These are phyloP conservation scores for Pistacia atlantica DNA, from an alignment of 345 rosid genomes.

Conservation along the genomic window DNA sequence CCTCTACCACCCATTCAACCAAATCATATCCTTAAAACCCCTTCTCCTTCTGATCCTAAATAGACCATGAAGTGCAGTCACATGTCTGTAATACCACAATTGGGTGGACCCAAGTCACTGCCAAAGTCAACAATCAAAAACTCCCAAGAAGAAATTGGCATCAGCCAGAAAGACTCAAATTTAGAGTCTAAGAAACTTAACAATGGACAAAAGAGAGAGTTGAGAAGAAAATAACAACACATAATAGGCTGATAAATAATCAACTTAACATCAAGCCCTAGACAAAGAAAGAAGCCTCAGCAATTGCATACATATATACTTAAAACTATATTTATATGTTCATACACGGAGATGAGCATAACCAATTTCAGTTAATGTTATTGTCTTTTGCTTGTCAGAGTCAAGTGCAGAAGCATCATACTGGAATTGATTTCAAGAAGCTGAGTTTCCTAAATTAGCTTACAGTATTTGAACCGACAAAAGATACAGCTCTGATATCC, in stretches of 20 bases:
- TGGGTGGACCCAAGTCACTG: background rate
- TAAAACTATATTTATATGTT: background rate
- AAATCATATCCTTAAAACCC: background rate
- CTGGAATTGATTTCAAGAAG: background rate
- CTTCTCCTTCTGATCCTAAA: background rate
- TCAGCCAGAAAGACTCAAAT: background rate
- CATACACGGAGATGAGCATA: background rate
- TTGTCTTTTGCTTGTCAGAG: background rate
- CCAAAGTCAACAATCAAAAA: background rate
- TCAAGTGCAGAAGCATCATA: background rate
- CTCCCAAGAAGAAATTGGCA: background rate
- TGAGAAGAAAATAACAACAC: background rate
- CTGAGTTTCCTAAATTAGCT: constrained; percentile 30
- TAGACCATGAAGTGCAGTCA: background rate
- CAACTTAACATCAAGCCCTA: background rate
- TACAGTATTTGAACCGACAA: constrained; percentile 95
- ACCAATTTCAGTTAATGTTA: background rate
- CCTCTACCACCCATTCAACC: background rate
- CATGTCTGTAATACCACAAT: background rate
- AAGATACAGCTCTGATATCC: constrained; percentile 79
- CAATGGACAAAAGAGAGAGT: background rate
- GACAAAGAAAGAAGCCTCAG: background rate
- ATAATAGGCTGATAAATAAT: background rate
- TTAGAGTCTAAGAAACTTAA: background rate
- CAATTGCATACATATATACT: background rate